These are phyloP conservation scores for Kuraishia piskuri DNA, from an alignment of 805 yeast genomes.

Conservation along the genomic window DNA sequence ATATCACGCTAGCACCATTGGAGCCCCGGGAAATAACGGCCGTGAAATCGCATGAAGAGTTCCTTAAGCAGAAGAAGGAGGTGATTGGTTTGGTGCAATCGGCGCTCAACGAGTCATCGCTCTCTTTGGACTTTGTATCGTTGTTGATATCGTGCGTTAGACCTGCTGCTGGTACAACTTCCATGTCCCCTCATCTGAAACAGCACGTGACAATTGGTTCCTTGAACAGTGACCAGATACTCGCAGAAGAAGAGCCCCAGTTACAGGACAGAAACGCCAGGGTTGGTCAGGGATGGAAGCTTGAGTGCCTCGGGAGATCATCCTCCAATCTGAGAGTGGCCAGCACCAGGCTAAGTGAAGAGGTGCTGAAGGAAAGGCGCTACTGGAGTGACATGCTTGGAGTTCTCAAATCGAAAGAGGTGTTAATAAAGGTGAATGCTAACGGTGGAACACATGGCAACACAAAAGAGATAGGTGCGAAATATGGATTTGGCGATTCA, in stretches of 20 bases:
- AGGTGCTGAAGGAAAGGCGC: slow-evolving; percentile 48
- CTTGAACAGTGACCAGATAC: slow-evolving; percentile 37
- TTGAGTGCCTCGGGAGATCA: slow-evolving; percentile 55
- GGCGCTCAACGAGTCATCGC: slow-evolving; percentile 83
- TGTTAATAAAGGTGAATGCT: slow-evolving; percentile 57
- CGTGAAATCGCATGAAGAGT: slow-evolving; percentile 25
- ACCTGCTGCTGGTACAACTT: slow-evolving; percentile 79
- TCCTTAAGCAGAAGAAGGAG: slow-evolving; percentile 42
- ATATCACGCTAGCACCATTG: slow-evolving; percentile 5
- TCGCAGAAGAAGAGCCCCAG: slow-evolving; percentile 11
- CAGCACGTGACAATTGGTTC: slow-evolving; percentile 73
- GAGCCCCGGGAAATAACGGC: slow-evolving; percentile 3
- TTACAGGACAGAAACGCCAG: slow-evolving; percentile 20
- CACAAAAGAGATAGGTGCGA: slow-evolving; percentile 59
- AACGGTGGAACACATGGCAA: slow-evolving; percentile 43
- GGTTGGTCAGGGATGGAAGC: slow-evolving; percentile 78
- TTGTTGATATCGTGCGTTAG: slow-evolving; percentile 69
- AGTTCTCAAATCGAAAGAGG: slow-evolving; percentile 43
- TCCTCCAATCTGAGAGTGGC: slow-evolving; percentile 42
- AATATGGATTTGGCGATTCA: slow-evolving; percentile 86
- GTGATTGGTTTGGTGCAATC: slow-evolving; percentile 43
- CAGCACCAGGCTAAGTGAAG: slow-evolving; percentile 39
- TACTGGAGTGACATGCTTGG: slow-evolving; percentile 55
- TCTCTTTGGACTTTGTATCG: slow-evolving; percentile 83
- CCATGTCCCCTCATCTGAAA: slow-evolving; percentile 79